A percentile compares a stretch with the other conserved stretches of the same genome.
Conservation (phyloP, 306 rosid species). For the Albizia julibrissin region DNA sequence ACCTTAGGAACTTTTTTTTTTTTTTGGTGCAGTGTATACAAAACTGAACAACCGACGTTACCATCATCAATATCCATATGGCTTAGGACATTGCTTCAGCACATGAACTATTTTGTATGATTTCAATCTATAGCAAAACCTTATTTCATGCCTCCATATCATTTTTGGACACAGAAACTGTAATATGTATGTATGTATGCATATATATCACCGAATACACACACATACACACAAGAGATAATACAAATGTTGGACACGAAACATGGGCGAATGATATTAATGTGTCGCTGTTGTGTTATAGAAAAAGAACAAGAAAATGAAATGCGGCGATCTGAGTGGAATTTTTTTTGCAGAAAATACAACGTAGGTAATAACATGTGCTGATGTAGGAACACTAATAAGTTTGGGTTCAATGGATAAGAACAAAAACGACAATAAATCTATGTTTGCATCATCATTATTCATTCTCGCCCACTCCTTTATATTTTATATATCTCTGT, state of each 20-base stretch:
- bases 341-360: background rate
- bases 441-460: background rate
- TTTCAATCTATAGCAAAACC: background rate
- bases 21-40: background rate
- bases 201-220: background rate
- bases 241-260: background rate
- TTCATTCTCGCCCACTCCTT: background rate
- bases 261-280: background rate
- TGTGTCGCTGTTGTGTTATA: background rate
- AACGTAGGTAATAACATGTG: background rate
- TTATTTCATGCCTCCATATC: background rate
- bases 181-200: background rate
- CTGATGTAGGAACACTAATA: background rate
- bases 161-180: background rate
- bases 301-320: background rate
- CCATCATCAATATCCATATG: background rate
- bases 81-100: background rate
- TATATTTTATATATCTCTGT: background rate
- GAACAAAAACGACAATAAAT: constrained; percentile 13
- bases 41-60: background rate
- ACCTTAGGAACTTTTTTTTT: background rate
- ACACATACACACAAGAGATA: background rate
- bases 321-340: constrained; percentile 3
- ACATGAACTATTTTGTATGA: background rate
- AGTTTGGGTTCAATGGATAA: background rate